A percentile compares a stretch with the other conserved stretches of the same genome.
phyloP scores from a whole-genome alignment of 306 rosid species.

The Macrotyloma uniflorum region DNA sequence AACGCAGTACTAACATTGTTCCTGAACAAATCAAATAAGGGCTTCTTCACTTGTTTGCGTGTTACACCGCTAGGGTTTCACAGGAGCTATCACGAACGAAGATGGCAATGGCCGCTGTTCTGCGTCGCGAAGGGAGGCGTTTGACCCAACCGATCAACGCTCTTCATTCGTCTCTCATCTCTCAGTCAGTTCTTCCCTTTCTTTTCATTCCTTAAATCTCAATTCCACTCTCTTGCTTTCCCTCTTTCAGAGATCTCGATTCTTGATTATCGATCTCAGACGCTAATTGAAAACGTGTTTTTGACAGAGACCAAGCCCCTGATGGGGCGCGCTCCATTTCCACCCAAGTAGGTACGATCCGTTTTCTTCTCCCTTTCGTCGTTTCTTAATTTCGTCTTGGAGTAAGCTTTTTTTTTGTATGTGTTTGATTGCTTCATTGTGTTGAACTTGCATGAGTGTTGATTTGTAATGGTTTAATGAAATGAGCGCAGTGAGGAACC shows the following conservation, averaged over 20 bases:
- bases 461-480: slow-evolving; percentile 2
- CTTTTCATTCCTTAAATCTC: slow-evolving; percentile 1
- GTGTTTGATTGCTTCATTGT: background rate
- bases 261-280: background rate
- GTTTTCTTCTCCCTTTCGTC: background rate
- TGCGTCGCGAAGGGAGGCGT: slow-evolving; percentile 94
- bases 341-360: slow-evolving; percentile 81
- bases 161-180: slow-evolving; percentile 41
- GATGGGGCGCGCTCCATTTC: slow-evolving; percentile 85
- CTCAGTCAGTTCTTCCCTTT: slow-evolving; percentile 37
- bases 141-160: slow-evolving; percentile 52
- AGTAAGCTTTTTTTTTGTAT: background rate
- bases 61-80: slow-evolving; percentile 52
- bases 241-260: background rate
- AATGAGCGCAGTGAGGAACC: slow-evolving; percentile 68
- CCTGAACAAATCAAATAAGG: background rate
- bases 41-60: background rate
- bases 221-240: background rate
- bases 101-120: slow-evolving; percentile 95
- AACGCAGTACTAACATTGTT: background rate
- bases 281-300: background rate
- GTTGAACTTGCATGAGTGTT: background rate
- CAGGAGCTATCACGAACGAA: slow-evolving; percentile 19
- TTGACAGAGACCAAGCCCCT: slow-evolving; percentile 69
- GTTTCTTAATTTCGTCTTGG: background rate